Percentiles rank a stretch among this genome's conserved stretches.
Conservation (phyloP, 306 rosid genomes). For the Glycine latifolia region DNA sequence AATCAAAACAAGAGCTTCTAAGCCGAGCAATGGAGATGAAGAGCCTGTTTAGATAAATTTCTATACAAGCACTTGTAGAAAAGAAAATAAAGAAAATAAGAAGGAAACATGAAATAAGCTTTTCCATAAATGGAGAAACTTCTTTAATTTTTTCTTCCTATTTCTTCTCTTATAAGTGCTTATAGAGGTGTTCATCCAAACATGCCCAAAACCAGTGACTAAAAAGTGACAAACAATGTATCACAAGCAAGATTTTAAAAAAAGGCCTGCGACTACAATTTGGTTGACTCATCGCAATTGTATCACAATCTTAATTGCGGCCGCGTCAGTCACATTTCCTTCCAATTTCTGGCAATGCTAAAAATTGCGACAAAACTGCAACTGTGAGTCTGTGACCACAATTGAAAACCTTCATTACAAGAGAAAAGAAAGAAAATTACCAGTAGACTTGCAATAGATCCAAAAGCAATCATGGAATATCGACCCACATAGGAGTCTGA, state of each 20-base stretch:
- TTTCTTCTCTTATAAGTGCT: too few relatives aligned
- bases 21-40: too few relatives aligned
- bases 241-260: background rate
- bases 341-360: background rate
- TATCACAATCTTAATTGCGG: background rate
- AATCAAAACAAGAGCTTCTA: too few relatives aligned
- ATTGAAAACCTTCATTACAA: background rate
- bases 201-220: background rate
- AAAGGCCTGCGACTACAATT: too few relatives aligned
- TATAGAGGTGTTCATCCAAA: too few relatives aligned
- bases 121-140: too few relatives aligned
- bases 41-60: too few relatives aligned
- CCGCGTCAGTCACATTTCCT: background rate
- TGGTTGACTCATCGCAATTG: too few relatives aligned
- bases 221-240: background rate
- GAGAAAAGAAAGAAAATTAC: conserved; percentile 18
- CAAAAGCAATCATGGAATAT: conserved; percentile 40
- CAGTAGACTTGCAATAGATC: conserved; percentile 35
- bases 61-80: too few relatives aligned
- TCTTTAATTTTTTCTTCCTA: too few relatives aligned
- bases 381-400: background rate
- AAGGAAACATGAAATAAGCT: too few relatives aligned
- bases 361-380: background rate
- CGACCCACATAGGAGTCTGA: conserved; percentile 48
- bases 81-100: too few relatives aligned